Base-by-base conservation (phyloP, 1,284 basidiomycete species). In the Inonotus hispidus region DNA sequence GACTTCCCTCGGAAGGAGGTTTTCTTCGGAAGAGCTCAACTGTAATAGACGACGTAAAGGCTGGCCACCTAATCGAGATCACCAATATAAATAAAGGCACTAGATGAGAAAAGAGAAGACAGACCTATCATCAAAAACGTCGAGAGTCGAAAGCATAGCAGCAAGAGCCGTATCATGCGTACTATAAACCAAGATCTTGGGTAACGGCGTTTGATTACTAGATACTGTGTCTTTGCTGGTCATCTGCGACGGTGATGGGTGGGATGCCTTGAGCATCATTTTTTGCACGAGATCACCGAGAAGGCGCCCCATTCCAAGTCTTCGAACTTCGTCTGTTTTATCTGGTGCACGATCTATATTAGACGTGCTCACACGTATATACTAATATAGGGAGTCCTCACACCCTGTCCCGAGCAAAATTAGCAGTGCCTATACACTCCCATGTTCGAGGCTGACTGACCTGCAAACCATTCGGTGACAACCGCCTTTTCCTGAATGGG, bases 151-250 rank as follows among this genome's bases (percentile, higher is more conserved):
- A 47, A 82, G 79, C 47, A 92, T 66, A 0, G 81, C 89, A 0
- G 90, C 89, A 14, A 93, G 72, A 0, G 84, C 82, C 1, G 90
- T 89, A 69, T 93, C 92, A 69, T 93, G 90, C 61, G 89, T 87
- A 62, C 79, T 81, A 66, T 88, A 83, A 6, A 93, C 77, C 14
- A 89, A 79, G 25, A 90, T 74, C 70, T 84, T 25, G 25, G 59
- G 59, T 16, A 11, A 8, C 8, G n/a, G 13, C 2, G 19, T 27
- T 25, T 57, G 21, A 11, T 23, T 35, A 29, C 2, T 14, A 35
- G 52, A 53, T 16, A 8, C 2, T 4, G n/a, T 35, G 2, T 13
- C 14, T 5, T 7, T 25, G 11, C 14, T 25, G 5, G 46, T 13
- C 2, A 8, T 53, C n/a, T 87, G 60, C 83, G 69, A 5, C 79